Percentiles rank a stretch among this genome's conserved stretches.
Conservation (phyloP, 2,329 filamentous ascomycete species). For the Cladosporium sp. region DNA sequence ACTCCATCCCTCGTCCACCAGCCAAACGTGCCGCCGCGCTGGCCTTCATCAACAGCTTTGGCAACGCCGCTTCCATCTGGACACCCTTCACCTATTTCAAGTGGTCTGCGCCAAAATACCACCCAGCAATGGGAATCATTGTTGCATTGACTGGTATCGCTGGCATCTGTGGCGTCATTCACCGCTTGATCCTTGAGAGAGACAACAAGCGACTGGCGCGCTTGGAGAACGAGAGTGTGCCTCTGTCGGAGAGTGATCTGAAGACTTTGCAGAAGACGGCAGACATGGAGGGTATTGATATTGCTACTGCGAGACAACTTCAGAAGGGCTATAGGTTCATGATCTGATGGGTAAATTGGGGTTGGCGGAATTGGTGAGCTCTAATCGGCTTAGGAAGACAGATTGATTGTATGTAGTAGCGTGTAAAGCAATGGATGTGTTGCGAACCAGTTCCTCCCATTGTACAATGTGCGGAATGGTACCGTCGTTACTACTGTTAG, state of each 20-base stretch:
- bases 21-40: conserved; percentile 41
- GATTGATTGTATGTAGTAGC: too few species aligned
- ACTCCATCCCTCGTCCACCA: conserved; percentile 37
- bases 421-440: too few species aligned
- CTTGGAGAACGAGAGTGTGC: conserved; percentile 45
- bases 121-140: conserved; percentile 31
- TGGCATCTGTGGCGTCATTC: conserved; percentile 24
- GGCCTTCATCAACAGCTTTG: conserved; percentile 40
- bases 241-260: conserved; percentile 45
- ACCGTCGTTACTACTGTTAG: too few species aligned
- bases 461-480: too few species aligned
- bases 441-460: too few species aligned
- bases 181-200: conserved; percentile 28
- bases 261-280: conserved; percentile 46
- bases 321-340: conserved; percentile 54
- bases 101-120: conserved; percentile 24
- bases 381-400: too few species aligned
- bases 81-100: conserved; percentile 37
- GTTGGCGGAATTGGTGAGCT: too few species aligned
- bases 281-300: conserved; percentile 47
- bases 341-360: conserved; percentile 21
- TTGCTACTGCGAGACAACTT: conserved; percentile 45
- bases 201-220: conserved; percentile 49
- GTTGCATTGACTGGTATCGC: conserved; percentile 27
- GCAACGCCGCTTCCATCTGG: conserved; percentile 39